Conservation (phyloP, 805 yeast species). For the Ogataea zsoltii region DNA sequence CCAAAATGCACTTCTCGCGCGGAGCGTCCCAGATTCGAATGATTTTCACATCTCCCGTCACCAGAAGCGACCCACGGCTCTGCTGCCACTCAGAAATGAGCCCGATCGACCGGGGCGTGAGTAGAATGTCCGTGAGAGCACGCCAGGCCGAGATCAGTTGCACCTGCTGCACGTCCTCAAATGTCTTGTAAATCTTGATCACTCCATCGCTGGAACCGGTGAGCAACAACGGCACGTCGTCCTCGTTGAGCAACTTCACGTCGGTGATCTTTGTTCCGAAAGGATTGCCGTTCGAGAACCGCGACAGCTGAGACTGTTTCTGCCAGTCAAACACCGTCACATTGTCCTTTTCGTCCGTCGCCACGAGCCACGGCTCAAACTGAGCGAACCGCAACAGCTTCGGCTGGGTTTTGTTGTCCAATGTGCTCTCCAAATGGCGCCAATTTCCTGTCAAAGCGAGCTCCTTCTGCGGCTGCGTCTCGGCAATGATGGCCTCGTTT, state of each 20-base stretch:
- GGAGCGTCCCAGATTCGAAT: conserved; percentile 97
- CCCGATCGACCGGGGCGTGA: conserved; percentile 82
- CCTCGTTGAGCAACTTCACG: conserved; percentile 84
- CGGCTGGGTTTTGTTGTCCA: conserved; percentile 80
- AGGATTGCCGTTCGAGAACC: conserved; percentile 83
- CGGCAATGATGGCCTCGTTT: conserved; percentile 81
- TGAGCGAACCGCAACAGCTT: conserved; percentile 80
- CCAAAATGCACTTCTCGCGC: conserved; percentile 79
- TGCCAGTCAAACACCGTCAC: conserved; percentile 91
- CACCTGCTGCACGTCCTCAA: conserved; percentile 54
- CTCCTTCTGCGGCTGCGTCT: conserved; percentile 88
- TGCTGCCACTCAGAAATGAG: conserved; percentile 96
- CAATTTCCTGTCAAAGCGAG: conserved; percentile 83
- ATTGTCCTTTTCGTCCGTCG: conserved; percentile 81
- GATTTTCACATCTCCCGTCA: conserved; percentile 92
- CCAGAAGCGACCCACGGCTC: conserved; percentile 84
- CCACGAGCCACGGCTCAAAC: conserved; percentile 79
- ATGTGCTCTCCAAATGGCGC: conserved; percentile 58
- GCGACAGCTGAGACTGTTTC: conserved; percentile 52
- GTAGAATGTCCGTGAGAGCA: conserved; percentile 80
- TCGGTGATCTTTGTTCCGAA: conserved; percentile 88
- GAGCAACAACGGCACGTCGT: conserved; percentile 80
- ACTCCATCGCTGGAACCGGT: conserved; percentile 95
- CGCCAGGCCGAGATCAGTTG: conserved; percentile 87
- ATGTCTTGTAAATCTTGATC: conserved; percentile 80